A percentile compares a stretch with the other conserved stretches of the same genome.
Evolutionary conservation across 2,329 filamentous ascomycete genomes (phyloP).

Genomic region (Fusarium vanettenii): DNA sequence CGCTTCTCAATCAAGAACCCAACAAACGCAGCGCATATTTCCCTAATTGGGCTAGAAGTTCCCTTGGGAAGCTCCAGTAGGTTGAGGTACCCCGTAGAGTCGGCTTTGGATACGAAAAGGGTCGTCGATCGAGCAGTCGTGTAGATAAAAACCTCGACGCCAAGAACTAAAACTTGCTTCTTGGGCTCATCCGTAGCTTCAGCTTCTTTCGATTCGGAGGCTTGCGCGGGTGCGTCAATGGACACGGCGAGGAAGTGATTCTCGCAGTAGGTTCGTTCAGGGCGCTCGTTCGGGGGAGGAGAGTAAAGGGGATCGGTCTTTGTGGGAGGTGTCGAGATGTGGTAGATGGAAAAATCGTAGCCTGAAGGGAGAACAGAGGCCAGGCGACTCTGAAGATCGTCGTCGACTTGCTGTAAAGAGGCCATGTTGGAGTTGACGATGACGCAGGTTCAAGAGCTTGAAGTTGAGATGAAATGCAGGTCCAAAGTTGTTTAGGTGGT

Average conservation of each 20-base stretch:
- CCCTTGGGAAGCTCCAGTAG: conserved; percentile 71
- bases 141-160: conserved; percentile 89
- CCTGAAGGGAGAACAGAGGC: conserved; percentile 65
- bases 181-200: conserved; percentile 30
- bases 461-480: background rate
- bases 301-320: conserved; percentile 82
- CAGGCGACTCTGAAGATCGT: conserved; percentile 46
- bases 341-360: conserved; percentile 76
- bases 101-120: conserved; percentile 95
- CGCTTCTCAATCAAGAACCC: conserved; percentile 77
- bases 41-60: conserved; percentile 78
- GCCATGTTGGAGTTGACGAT: conserved; percentile 23
- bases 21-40: conserved; percentile 80
- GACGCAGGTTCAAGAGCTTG: background rate
- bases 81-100: conserved; percentile 90
- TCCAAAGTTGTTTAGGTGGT: conserved; percentile 9
- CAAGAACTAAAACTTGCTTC: conserved; percentile 77
- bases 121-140: conserved; percentile 83
- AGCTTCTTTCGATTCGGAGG: conserved; percentile 34
- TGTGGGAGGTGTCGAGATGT: conserved; percentile 87
- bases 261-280: conserved; percentile 86
- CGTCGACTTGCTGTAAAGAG: conserved; percentile 1
- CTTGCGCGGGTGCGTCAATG: conserved; percentile 48
- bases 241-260: conserved; percentile 77
- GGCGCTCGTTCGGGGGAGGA: conserved; percentile 75